Conservation (phyloP, 2,329 filamentous ascomycete species). For the Fusarium austroafricanum region DNA sequence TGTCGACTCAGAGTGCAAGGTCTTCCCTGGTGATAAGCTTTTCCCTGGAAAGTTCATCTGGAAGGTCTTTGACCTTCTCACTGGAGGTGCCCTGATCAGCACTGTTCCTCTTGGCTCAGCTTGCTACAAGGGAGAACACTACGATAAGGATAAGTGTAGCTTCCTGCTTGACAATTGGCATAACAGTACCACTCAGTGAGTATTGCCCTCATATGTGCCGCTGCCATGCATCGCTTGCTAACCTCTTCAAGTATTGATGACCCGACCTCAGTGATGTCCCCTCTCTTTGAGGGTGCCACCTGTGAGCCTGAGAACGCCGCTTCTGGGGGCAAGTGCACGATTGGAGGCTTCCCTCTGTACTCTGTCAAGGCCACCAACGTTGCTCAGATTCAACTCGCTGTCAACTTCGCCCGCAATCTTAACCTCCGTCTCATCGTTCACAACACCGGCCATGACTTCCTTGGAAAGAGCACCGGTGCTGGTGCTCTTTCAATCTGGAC, state of each 20-base stretch:
- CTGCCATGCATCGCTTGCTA: neutral
- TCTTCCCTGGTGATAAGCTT: conserved; percentile 45
- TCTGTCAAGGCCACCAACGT: conserved; percentile 57
- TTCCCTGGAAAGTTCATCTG: conserved; percentile 47
- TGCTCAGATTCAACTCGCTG: conserved; percentile 58
- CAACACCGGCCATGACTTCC: conserved; percentile 64
- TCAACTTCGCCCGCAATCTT: conserved; percentile 60
- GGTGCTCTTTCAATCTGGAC: conserved; percentile 56
- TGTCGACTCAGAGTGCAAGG: conserved; percentile 42
- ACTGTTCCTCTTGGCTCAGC: conserved; percentile 50
- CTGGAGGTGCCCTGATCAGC: conserved; percentile 48
- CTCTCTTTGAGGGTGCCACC: conserved; percentile 54
- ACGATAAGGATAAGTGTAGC: conserved; percentile 3
- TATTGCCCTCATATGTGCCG: neutral
- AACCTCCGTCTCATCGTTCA: conserved; percentile 62
- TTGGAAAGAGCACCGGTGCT: conserved; percentile 68
- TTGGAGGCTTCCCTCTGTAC: conserved; percentile 58
- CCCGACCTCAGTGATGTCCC: conserved; percentile 56
- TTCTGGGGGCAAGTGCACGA: conserved; percentile 47
- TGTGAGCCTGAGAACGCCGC: conserved; percentile 50
- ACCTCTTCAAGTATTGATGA: conserved; percentile 42
- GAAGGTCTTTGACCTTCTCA: conserved; percentile 51
- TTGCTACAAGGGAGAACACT: conserved; percentile 47
- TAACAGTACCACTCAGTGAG: conserved; percentile 32
- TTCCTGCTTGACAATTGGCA: conserved; percentile 5